Base-by-base conservation (phyloP, 2,329 filamentous ascomycete species). In the Biscogniauxia mediterranea region DNA sequence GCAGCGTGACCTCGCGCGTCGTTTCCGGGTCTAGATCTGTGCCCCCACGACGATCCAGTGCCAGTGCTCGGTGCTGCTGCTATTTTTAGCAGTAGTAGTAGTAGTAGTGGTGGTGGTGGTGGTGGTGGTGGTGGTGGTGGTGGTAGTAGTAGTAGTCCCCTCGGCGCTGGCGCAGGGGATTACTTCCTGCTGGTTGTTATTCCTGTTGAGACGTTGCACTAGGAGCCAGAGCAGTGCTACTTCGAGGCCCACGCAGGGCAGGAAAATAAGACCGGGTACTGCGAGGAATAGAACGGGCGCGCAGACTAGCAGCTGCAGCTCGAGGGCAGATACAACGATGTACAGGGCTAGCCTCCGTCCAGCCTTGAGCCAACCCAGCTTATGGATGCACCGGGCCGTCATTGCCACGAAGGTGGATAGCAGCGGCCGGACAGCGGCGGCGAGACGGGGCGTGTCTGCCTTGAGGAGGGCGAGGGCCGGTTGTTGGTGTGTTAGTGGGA, bases 1-100 rank as follows among this genome's bases (percentile, higher is more conserved):
- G 74, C 2, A 77, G 63, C 0, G 74, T 75, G 9, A 64, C 64
- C 55, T 65, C 65, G 49, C 72, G 66, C 13, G 76, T 69, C n/a
- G 52, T 60, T 9, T 64, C 58, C 53, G 66, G 57, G 51, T 61
- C 60, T 19, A 60, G 21, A 38, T 57, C 57, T 52, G 65, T 58
- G 2, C 68, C 65, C 61, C 64, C 21, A 68, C 61, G 8, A 69
- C 58, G 13, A 64, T 64, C 65, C 66, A 68, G 38, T 64, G 58
- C 26, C 55, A 55, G 25, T 25, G 32, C 23, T 60, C 23, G 23
- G 5, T 61, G 19, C 32, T 46, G 6, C 15, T 50, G 2, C 52
- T 62, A 5, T 53, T 42, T 21, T 51, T 23, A 17, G 28, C 28
- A 9, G 28, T 6, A 32, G 28, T 9, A 9, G 28, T 8, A 28